Evolutionary conservation across 2,329 filamentous ascomycete species (phyloP).

Genomic region (Ceratocystis variospora): DNA sequence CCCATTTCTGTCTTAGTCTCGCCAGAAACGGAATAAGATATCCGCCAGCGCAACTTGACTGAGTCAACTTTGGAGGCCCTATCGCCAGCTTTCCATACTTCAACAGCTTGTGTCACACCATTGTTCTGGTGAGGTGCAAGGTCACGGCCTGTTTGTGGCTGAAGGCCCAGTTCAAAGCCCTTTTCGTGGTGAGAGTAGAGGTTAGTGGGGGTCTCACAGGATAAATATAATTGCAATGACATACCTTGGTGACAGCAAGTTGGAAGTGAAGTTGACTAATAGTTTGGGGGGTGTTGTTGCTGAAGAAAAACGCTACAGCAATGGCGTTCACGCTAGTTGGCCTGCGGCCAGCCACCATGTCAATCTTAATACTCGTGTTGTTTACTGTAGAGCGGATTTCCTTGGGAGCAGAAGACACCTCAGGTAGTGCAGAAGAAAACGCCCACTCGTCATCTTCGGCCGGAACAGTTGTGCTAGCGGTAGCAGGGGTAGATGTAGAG

Average conservation of each 20-base stretch:
- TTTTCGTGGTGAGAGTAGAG: constrained; percentile 26
- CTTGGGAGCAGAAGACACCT: constrained; percentile 38
- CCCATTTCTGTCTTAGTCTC: constrained; percentile 66
- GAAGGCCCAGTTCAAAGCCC: constrained; percentile 68
- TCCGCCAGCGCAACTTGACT: constrained; percentile 85
- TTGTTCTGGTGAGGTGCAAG: constrained; percentile 57
- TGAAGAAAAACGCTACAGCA: constrained; percentile 63
- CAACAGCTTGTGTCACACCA: constrained; percentile 70
- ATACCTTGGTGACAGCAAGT: constrained; percentile 82
- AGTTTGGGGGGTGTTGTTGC: constrained; percentile 58
- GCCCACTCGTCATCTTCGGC: constrained; percentile 82
- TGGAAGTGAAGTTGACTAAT: constrained; percentile 78
- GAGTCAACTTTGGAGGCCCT: constrained; percentile 52
- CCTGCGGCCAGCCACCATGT: constrained; percentile 54
- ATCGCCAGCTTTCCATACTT: constrained; percentile 60
- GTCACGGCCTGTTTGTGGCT: constrained; percentile 69
- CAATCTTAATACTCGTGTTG: constrained; percentile 56
- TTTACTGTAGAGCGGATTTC: constrained; percentile 54
- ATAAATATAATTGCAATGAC: constrained; percentile 17
- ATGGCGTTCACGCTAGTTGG: constrained; percentile 43
- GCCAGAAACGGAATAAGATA: constrained; percentile 58
- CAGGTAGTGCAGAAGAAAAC: constrained; percentile 75
- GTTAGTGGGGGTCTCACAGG: constrained; percentile 18
- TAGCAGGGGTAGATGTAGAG: constrained; percentile 24
- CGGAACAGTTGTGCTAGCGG: constrained; percentile 25